Conservation (phyloP, 345 rosid species). For the Kernera saxatilis region DNA sequence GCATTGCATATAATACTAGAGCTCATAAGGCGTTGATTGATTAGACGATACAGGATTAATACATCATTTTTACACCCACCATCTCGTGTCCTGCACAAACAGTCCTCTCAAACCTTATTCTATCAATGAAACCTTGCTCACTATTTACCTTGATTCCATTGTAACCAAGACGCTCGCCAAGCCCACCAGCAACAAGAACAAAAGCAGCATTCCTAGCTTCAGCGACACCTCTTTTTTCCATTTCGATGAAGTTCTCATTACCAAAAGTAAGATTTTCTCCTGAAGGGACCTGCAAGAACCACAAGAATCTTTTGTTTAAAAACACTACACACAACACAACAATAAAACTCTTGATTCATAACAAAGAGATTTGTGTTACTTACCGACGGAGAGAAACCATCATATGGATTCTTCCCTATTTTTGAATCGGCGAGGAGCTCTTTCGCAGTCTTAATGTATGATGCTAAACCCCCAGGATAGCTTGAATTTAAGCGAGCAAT, state of each 20-base stretch:
- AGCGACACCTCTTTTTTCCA: constrained; percentile 66
- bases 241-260: constrained; percentile 57
- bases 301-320: not conserved
- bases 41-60: too few species aligned
- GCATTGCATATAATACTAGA: not conserved
- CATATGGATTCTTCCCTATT: constrained; percentile 89
- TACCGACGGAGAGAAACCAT: constrained; percentile 95
- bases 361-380: not conserved
- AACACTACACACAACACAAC: not conserved
- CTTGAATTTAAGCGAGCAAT: constrained; percentile 65
- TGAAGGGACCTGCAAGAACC: constrained; percentile 59
- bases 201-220: constrained; percentile 86
- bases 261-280: constrained; percentile 74
- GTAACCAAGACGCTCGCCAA: constrained; percentile 97
- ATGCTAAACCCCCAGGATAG: constrained; percentile 85
- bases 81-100: too few species aligned
- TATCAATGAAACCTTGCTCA: not conserved
- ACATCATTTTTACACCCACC: too few species aligned
- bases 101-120: not conserved
- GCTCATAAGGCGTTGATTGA: not conserved
- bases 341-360: not conserved
- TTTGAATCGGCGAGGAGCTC: constrained; percentile 86
- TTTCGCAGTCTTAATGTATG: constrained; percentile 65
- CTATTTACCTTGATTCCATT: constrained; percentile 84
- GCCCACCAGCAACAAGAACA: constrained; percentile 98